Percentiles rank a stretch among this genome's conserved stretches.
Conservation (phyloP, 371 early-diverging fungal species). For the Polyrhizophydium stewartii region DNA sequence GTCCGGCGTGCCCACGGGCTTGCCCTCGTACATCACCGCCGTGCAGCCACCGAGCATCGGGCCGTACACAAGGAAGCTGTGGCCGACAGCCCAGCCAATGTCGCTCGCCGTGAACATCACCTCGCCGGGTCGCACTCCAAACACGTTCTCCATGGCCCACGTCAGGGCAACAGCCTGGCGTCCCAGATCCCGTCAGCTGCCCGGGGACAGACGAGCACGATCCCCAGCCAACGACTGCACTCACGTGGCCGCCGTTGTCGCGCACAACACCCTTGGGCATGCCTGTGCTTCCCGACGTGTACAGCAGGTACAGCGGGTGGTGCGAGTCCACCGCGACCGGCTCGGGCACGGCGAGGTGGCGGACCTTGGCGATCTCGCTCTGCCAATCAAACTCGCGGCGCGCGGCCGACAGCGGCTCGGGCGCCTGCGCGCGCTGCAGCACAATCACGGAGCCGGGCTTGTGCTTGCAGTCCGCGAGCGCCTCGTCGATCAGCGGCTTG, state of each 20-base stretch:
- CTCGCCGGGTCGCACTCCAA: slow-evolving; percentile 65
- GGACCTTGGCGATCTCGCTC: neutral
- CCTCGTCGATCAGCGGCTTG: slow-evolving; percentile 67
- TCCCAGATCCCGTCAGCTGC: slow-evolving; percentile 78
- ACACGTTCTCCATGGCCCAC: slow-evolving; percentile 74
- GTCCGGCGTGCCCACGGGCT: slow-evolving; percentile 80
- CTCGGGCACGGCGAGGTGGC: neutral
- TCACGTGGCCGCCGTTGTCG: slow-evolving; percentile 78
- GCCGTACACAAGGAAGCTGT: slow-evolving; percentile 87
- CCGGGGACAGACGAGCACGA: slow-evolving; percentile 53
- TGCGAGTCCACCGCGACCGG: slow-evolving; percentile 66
- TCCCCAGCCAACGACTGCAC: neutral
- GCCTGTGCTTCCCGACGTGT: slow-evolving; percentile 89
- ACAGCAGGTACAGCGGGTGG: slow-evolving; percentile 78
- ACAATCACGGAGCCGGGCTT: slow-evolving; percentile 52
- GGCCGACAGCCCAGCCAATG: slow-evolving; percentile 94
- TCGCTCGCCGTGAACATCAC: slow-evolving; percentile 79
- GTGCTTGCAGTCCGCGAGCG: slow-evolving; percentile 50
- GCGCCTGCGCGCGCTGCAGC: slow-evolving; percentile 55
- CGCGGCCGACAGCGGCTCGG: slow-evolving; percentile 41
- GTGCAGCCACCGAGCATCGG: slow-evolving; percentile 80
- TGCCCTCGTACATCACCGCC: slow-evolving; percentile 83
- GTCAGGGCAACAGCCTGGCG: slow-evolving; percentile 79
- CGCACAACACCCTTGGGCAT: slow-evolving; percentile 69
- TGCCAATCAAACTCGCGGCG: slow-evolving; percentile 60